Conservation (phyloP, 179 eudicot species). For the Beta corolliflora region DNA sequence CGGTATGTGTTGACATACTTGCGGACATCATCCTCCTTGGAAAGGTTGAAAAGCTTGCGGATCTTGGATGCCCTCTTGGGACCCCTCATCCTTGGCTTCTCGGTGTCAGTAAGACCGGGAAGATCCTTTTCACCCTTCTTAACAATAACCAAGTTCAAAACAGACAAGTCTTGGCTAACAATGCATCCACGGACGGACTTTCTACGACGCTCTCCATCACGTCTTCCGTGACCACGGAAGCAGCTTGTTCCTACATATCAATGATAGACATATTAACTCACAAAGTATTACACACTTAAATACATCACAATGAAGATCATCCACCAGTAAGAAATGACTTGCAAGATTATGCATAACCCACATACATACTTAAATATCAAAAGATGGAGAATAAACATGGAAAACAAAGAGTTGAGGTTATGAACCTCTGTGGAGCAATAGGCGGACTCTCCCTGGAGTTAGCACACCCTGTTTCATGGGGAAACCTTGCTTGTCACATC, state of each 20-base stretch:
- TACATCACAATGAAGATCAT: no score
- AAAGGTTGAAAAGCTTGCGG: constrained; percentile 82
- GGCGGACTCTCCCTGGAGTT: constrained; percentile 83
- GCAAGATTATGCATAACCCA: background rate
- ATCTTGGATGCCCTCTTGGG: constrained; percentile 95
- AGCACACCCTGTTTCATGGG: constrained; percentile 97
- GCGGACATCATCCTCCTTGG: constrained; percentile 83
- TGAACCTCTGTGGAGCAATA: constrained; percentile 72
- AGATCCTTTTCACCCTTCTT: constrained; percentile 91
- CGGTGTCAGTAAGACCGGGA: constrained; percentile 80
- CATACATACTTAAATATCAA: no score
- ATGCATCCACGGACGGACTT: constrained; percentile 95
- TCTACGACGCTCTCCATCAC: constrained; percentile 84
- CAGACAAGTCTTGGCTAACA: constrained; percentile 82
- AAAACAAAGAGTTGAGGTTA: background rate
- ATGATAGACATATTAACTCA: background rate
- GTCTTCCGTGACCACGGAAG: constrained; percentile 82
- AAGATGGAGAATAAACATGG: no score
- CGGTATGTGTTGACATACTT: constrained; percentile 91
- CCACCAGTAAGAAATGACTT: background rate
- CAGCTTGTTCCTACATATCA: constrained; percentile 58
- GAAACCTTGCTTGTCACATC: constrained; percentile 92
- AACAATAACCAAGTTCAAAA: constrained; percentile 75
- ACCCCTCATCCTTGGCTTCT: constrained; percentile 95
- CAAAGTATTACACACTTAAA: background rate